Base-by-base conservation (phyloP, 805 yeast species). In the Saccharomycopsis amapae region DNA sequence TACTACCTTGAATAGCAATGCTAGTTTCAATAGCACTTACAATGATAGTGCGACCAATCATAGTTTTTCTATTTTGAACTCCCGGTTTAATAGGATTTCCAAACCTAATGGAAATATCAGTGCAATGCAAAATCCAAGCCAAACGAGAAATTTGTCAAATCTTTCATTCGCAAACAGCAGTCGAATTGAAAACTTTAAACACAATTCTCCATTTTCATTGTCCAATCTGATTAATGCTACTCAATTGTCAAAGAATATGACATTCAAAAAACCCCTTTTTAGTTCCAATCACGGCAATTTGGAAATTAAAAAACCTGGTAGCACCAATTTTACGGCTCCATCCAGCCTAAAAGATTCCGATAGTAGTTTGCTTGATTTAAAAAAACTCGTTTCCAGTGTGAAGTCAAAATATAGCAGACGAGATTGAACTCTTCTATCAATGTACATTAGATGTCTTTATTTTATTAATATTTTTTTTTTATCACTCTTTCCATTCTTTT, bases 321-420 rank as follows among this genome's bases (percentile, higher is more conserved):
- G 12, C 15, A n/a, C 6, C 17, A 31, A 31, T n/a, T n/a, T 7
- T n/a, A n/a, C 6, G 6, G 15, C 9, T 5, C 12, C 35, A 9
- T 9, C 35, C 5, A n/a, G 18, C 15, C 23, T 24, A 15, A 18
- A 15, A 18, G 31, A n/a, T 22, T 4, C 26, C 10, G 22, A 38
- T 6, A 35, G 20, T 3, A 41, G 38, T 23, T 41, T 45, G 24
- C 15, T 24, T 9, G 44, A 40, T 4, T 40, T 45, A 22, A 45
- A 36, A 31, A 20, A 30, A 6, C 26, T 45, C 5, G 31, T 45
- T 25, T 45, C 45, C n/a, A 28, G 38, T 12, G 45, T 45, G n/a
- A 45, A 45, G 7, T 25, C 49, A 5, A 45, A 45, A 26, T 45
- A 45, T 31, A 36, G 41, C 26, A 36, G 24, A 22, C 23, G 15